Base-by-base conservation (phyloP, 805 yeast species). In the Sugiyamaella americana region DNA sequence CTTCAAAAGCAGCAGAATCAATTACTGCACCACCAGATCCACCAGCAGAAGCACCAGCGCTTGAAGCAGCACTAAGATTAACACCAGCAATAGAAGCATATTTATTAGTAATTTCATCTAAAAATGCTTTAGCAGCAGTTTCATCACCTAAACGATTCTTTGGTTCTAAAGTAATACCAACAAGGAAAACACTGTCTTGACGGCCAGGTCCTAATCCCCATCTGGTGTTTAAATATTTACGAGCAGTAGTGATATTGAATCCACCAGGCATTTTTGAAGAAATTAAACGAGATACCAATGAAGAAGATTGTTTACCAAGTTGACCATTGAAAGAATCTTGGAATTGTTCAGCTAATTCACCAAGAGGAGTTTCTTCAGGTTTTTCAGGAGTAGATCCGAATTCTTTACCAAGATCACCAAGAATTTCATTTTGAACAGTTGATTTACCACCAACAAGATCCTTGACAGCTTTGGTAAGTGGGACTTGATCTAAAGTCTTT, bases 191-290 rank as follows among this genome's bases (percentile, higher is more conserved):
- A 41, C 94, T 77, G 66, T 93, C 98, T 73, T 91, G 98, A 74
- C 98, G 83, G 59, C 97, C 96, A 40, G 85, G 52, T 55, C 85
- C 94, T 59, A 93, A 77, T 57, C 98, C 98, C 86, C 86, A 93
- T 68, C 91, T 80, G 39, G 89, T 64, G 71, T 85, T 89, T 66
- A 93, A 78, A 71, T 93, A 86, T 68, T 89, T 87, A 75, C 97
- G 84, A 44, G 96, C 95, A 54, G 78, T 73, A 52, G 96, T 83
- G 58, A 91, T 82, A 41, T 95, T 84, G 70, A 91, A 93, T 18
- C 99, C 99, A 77, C 99, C 99, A 46, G 99, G 98, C 98, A 93
- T 93, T 74, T 93, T 93, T 23, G 97, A 84, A 8, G 98, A 82
- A 74, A 89, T 84, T 62, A 93, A 76, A 71, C 97, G 83, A 53